Base-by-base conservation (phyloP, 2,329 filamentous ascomycete genomes). In the Paraphoma sp. region DNA sequence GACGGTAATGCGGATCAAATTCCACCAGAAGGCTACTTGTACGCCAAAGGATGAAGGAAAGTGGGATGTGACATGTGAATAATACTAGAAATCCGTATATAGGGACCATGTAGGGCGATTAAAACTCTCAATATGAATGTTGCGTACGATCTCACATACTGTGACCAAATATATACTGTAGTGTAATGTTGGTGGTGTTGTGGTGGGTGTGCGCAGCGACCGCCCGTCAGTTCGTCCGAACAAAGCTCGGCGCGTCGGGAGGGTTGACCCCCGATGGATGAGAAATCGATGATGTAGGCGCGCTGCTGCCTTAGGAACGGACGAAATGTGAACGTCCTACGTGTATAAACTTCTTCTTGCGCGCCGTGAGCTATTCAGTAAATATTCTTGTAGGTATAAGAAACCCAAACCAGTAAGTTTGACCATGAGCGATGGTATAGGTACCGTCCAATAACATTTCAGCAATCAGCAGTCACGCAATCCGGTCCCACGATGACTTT, bases 1-100 rank as follows among this genome's bases (percentile, higher is more conserved):
- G 48, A 69, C 62, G 17, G 51, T 69, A 11, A 75, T 76, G 73
- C 62, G 61, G 10, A 57, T 75, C 23, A 64, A 68, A 38, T 36
- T 62, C 41, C 53, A 53, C 30, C 6, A 48, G 29, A 42, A 17
- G 12, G 42, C 29, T 40, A 12, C 17, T 36, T 33, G 2, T 18
- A 16, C 46, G n/a, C 18, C 9, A 38, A 36, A n/a, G n/a, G n/a
- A 38, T 38, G 33, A 38, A 38, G 10, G 2, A n/a, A 11, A 38
- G 2, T 38, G 10, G 10, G 33, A 38, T 3, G 33, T 23, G 5
- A 5, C 23, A 23, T 23, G 23, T 23, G 23, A 23, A 23, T 3
- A 5, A 23, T 23, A 5, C 23, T 3, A 23, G 23, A 23, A 23
- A 2, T 23, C 3, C 23, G 23, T 23, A 23, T 23, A 23, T 23